These are phyloP conservation scores for Rhizophagus clarus DNA, from an alignment of 192 early-diverging fungal genomes.

Conservation along the genomic window DNA sequence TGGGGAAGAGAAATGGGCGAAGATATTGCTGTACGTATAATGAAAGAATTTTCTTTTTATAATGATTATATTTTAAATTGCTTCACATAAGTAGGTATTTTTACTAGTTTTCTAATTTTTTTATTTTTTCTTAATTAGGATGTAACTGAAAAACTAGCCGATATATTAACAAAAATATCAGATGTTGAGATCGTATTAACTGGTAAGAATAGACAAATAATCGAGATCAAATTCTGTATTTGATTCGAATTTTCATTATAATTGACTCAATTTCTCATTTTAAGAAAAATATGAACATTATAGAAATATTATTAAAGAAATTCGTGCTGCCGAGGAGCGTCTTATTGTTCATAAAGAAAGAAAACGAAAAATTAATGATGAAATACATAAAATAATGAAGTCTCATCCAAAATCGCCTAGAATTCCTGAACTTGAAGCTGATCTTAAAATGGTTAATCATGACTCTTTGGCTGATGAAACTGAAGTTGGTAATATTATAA, in stretches of 20 bases:
- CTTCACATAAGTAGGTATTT: not conserved
- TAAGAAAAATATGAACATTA: slow-evolving; percentile 32
- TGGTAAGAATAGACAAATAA: slow-evolving; percentile 7
- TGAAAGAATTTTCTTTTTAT: too few relatives aligned
- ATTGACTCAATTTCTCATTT: not conserved
- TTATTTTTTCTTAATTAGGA: slow-evolving; percentile 13
- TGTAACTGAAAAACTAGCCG: slow-evolving; percentile 27
- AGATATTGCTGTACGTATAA: slow-evolving; percentile 21
- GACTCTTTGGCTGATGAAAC: slow-evolving; percentile 36
- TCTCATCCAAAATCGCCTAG: slow-evolving; percentile 32
- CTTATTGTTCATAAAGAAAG: slow-evolving; percentile 19
- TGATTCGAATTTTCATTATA: not conserved
- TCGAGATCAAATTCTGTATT: not conserved
- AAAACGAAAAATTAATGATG: slow-evolving; percentile 29
- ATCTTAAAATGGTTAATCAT: slow-evolving; percentile 36
- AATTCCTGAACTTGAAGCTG: slow-evolving; percentile 37
- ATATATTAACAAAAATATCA: slow-evolving; percentile 20
- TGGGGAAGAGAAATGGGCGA: slow-evolving; percentile 23
- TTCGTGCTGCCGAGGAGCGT: slow-evolving; percentile 21
- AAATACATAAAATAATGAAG: slow-evolving; percentile 15
- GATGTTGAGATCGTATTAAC: slow-evolving; percentile 21
- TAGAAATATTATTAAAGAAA: slow-evolving; percentile 31
- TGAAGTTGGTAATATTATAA: slow-evolving; percentile 43
- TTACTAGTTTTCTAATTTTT: not conserved
- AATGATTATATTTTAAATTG: not conserved